Evolutionary conservation across 1,139 yeast genomes (phyloP).

Genomic region (Eremothecium gossypii): DNA sequence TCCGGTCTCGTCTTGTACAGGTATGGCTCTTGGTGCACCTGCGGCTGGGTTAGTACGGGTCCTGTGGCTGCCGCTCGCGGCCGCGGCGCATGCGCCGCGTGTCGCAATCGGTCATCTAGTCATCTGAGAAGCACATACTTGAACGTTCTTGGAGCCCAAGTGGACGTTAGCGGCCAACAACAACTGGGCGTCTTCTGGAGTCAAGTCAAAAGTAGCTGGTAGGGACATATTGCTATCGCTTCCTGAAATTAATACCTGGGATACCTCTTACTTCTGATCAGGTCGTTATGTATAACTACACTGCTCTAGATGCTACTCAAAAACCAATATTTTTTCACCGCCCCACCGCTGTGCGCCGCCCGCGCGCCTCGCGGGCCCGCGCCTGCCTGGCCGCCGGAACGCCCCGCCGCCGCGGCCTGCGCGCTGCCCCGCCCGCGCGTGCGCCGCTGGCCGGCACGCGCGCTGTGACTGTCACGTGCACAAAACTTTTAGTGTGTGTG

Average conservation of each 20-base stretch:
- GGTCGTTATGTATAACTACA: background rate
- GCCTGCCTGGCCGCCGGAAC: too few relatives aligned
- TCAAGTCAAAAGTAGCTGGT: conserved; percentile 82
- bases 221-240: conserved; percentile 50
- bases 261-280: conserved; percentile 3
- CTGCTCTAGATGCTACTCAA: background rate
- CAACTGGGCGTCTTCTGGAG: conserved; percentile 99
- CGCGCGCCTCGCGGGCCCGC: too few relatives aligned
- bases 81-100: too few relatives aligned
- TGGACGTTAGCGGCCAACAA: conserved; percentile 99
- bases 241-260: conserved; percentile 10
- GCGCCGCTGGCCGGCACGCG: too few relatives aligned
- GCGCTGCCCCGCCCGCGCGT: too few relatives aligned
- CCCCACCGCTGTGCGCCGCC: background rate
- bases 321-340: conserved; percentile 2
- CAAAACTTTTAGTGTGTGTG: too few relatives aligned
- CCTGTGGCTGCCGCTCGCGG: background rate
- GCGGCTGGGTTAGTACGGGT: conserved; percentile 34
- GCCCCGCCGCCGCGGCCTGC: too few relatives aligned
- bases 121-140: conserved; percentile 46
- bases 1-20: conserved; percentile 99
- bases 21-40: conserved; percentile 99
- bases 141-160: conserved; percentile 99
- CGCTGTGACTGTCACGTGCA: too few relatives aligned
- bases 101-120: too few relatives aligned